These are phyloP conservation scores for Allodekkera sacchari DNA, from an alignment of 805 yeast genomes.

Conservation along the genomic window DNA sequence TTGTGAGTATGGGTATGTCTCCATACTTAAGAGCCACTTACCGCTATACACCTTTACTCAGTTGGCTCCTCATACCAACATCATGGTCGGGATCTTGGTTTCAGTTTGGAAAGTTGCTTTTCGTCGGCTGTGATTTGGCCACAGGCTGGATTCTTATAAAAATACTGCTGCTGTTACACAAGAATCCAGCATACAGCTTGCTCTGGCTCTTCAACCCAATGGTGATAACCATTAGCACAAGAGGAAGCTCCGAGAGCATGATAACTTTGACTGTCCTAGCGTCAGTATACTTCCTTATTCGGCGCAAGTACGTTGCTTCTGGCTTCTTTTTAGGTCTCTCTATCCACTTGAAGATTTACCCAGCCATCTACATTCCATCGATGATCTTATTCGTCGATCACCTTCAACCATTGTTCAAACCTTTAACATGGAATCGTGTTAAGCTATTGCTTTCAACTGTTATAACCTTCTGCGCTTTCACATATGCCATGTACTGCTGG, in stretches of 20 bases:
- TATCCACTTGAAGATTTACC: constrained; percentile 87
- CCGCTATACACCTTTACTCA: constrained; percentile 83
- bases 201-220: constrained; percentile 91
- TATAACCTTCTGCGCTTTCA: constrained; percentile 37
- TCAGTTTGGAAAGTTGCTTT: constrained; percentile 72
- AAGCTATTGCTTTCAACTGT: constrained; percentile 32
- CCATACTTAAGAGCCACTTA: constrained; percentile 87
- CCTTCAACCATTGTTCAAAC: constrained; percentile 23
- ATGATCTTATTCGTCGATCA: constrained; percentile 33
- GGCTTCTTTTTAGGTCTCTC: constrained; percentile 63
- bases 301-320: constrained; percentile 23
- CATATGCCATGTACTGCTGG: constrained; percentile 50
- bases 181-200: constrained; percentile 1
- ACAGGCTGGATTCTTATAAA: constrained; percentile 62
- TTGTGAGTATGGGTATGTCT: constrained; percentile 46
- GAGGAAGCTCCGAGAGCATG: constrained; percentile 91
- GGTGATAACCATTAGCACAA: constrained; percentile 85
- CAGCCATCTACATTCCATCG: constrained; percentile 79
- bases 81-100: constrained; percentile 30
- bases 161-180: constrained; percentile 22
- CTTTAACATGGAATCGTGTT: constrained; percentile 36
- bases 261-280: constrained; percentile 69
- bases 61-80: constrained; percentile 78
- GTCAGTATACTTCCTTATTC: constrained; percentile 39
- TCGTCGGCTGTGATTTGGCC: constrained; percentile 67